Percentiles rank a stretch among this genome's conserved stretches.
phyloP scores from a whole-genome alignment of 2,329 filamentous ascomycete species.

The Colletotrichum gloeosporioides region DNA sequence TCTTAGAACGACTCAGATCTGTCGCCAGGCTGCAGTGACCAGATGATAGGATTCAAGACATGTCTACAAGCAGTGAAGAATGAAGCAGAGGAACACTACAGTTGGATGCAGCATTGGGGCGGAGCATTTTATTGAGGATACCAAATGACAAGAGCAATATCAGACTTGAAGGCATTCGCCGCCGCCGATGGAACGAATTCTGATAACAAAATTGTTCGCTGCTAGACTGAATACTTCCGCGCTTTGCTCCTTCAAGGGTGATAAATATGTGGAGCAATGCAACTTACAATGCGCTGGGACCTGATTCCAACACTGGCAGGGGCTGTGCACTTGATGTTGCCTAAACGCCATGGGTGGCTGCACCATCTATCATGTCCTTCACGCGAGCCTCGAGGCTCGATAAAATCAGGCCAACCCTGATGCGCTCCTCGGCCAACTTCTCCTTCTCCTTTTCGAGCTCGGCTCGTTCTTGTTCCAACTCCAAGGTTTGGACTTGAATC shows the following conservation, averaged over 20 bases:
- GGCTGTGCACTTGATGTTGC: not conserved
- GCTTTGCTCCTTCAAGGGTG: not conserved
- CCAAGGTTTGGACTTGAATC: not conserved
- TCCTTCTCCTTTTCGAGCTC: not conserved
- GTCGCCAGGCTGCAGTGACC: not conserved
- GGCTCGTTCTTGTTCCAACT: not conserved
- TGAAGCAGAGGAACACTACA: not conserved
- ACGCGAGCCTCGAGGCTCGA: not conserved
- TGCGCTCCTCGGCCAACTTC: not conserved
- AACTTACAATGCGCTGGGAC: not conserved
- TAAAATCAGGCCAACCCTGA: not conserved
- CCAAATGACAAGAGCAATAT: not conserved
- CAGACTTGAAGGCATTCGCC: not conserved
- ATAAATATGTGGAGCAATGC: not conserved
- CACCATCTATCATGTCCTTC: not conserved
- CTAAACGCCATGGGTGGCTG: not conserved
- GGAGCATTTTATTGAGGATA: not conserved
- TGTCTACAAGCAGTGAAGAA: not conserved
- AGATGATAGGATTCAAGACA: not conserved
- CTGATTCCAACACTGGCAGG: not conserved
- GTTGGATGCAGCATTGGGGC: not conserved
- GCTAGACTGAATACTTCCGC: not conserved
- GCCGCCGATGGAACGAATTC: not conserved
- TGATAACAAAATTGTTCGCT: not conserved
- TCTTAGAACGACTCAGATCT: not conserved